These are phyloP conservation scores for Fusarium longipes DNA, from an alignment of 2,329 filamentous ascomycete genomes.

Conservation along the genomic window DNA sequence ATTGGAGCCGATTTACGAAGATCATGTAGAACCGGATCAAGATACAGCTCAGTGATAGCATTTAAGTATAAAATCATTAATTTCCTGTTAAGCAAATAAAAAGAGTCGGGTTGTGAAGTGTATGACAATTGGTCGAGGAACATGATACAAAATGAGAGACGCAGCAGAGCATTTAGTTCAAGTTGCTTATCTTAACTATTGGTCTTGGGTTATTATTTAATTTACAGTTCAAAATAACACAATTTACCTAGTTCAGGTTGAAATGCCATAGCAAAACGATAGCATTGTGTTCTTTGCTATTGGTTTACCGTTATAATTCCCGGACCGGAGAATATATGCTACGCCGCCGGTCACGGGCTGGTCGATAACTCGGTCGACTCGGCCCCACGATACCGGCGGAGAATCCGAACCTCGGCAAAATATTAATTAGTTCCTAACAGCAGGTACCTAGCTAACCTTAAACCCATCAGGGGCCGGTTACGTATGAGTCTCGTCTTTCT, in stretches of 20 bases:
- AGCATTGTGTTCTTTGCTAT: background rate
- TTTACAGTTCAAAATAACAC: too few species aligned
- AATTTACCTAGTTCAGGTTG: too few species aligned
- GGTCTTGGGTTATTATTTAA: too few species aligned
- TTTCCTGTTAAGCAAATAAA: constrained; percentile 4
- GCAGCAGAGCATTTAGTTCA: too few species aligned
- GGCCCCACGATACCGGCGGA: constrained; percentile 30
- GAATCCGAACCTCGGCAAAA: constrained; percentile 41
- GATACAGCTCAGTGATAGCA: constrained; percentile 22
- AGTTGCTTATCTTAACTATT: too few species aligned
- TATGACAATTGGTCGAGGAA: background rate
- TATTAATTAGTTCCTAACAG: background rate
- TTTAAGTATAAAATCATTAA: background rate
- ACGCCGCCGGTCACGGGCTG: constrained; percentile 19
- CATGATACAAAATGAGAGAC: constrained; percentile 7
- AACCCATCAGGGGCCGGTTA: constrained; percentile 29
- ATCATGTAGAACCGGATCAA: constrained; percentile 39
- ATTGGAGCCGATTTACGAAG: constrained; percentile 78
- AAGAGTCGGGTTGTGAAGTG: background rate
- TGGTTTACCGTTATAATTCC: background rate
- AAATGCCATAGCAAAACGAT: background rate
- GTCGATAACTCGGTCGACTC: constrained; percentile 27
- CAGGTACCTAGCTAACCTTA: background rate
- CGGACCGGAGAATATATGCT: constrained; percentile 7
- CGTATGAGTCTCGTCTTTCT: constrained; percentile 23